Percentiles rank a stretch among this genome's conserved stretches.
Evolutionary conservation across 352 stramenopile species (phyloP).

Genomic region (Nothophytophthora sp.): DNA sequence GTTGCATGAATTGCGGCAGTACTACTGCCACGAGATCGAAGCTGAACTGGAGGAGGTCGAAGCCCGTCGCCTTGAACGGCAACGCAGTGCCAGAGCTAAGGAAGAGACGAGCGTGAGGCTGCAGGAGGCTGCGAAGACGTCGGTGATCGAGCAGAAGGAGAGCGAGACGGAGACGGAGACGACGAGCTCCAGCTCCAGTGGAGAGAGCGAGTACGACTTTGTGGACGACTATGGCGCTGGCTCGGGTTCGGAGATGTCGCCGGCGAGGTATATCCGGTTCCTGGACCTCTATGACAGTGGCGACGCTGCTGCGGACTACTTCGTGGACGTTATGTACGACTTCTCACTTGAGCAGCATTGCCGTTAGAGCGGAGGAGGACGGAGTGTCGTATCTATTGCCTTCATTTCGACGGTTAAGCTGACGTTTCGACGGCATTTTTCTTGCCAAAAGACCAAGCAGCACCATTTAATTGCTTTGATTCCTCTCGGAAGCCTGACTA

Average conservation of each 20-base stretch:
- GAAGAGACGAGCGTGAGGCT: not conserved
- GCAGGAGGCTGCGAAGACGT: not conserved
- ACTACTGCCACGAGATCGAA: constrained; percentile 64
- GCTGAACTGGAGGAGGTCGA: constrained; percentile 48
- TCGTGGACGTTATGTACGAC: constrained; percentile 75
- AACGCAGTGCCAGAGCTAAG: constrained; percentile 10
- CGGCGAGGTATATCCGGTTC: constrained; percentile 61
- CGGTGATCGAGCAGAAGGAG: constrained; percentile 5
- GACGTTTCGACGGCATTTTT: no score
- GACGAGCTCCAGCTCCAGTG: constrained; percentile 22
- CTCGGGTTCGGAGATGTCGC: constrained; percentile 47
- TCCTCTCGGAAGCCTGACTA: no score
- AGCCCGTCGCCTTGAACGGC: constrained; percentile 22
- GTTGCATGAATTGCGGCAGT: constrained; percentile 70
- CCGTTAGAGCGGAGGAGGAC: constrained; percentile 8
- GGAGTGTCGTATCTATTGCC: constrained; percentile 21
- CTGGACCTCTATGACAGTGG: constrained; percentile 58
- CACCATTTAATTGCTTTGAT: no score
- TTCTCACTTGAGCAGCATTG: constrained; percentile 30
- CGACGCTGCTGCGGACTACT: constrained; percentile 49
- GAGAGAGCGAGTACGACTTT: constrained; percentile 67
- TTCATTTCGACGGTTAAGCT: no score
- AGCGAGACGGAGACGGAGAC: constrained; percentile 22
- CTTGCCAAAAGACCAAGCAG: no score
- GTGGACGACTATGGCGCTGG: constrained; percentile 62